Conservation (phyloP, 2,329 filamentous ascomycete species). For the Fusarium subglutinans region DNA sequence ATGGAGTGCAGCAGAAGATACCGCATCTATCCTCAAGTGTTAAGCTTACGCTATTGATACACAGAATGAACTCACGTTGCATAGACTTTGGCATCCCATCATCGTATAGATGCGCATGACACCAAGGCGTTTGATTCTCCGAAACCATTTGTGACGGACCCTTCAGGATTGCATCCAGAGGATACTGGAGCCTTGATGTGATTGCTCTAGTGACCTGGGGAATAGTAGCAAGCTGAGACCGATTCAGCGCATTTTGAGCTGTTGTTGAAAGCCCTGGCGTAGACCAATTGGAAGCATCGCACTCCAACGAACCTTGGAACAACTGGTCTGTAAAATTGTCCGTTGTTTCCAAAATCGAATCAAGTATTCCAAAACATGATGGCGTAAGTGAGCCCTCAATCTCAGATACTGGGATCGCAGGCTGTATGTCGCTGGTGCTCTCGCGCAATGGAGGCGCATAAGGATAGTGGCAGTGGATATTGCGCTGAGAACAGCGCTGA, state of each 20-base stretch:
- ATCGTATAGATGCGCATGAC: background rate
- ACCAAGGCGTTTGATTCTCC: background rate
- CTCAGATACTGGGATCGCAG: rapidly evolving
- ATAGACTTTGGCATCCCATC: background rate
- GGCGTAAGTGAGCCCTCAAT: rapidly evolving
- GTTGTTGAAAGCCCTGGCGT: background rate
- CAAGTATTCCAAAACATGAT: background rate
- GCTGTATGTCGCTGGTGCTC: background rate
- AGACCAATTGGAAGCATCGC: background rate
- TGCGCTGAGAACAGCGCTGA: background rate
- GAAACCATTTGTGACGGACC: background rate
- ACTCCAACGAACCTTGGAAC: background rate
- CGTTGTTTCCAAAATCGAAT: background rate
- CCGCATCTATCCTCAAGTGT: background rate
- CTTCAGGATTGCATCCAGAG: background rate
- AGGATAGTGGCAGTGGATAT: background rate
- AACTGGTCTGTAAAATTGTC: background rate
- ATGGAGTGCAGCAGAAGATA: background rate
- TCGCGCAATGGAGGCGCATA: background rate
- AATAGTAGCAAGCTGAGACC: background rate
- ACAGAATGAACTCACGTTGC: background rate
- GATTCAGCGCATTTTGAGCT: background rate
- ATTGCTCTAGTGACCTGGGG: background rate
- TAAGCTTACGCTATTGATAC: rapidly evolving
- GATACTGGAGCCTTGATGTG: background rate